Evolutionary conservation across 306 rosid species (phyloP), one percentile per base, ranked within the genome.

Genomic region (Quercus rubra): DNA sequence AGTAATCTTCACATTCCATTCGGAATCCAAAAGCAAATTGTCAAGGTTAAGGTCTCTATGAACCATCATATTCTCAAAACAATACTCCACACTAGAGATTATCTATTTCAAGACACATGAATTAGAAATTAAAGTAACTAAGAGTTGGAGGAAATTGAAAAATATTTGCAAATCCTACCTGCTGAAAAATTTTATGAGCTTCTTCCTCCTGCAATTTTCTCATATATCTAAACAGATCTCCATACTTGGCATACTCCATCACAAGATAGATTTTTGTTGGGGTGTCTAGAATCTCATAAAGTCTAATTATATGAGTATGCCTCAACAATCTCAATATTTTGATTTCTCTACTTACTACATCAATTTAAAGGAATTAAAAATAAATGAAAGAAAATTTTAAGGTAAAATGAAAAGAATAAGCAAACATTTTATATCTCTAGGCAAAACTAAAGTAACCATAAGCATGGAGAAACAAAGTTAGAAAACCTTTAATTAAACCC

Each of bases 181-280:
- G 97, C 86, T 94, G 99, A 77, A 94, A 94, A 73, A 91, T 86
- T 72, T 85, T 89, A 31, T 94, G 97, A 43, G 95, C 99, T 84
- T 94, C 99, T 75, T 94, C 97, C 85, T 94, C 99, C 66, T 92
- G 94, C 87, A 94, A 69, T 89, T 97, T 87, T 70, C 97, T 95
- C 86, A 94, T 88, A 82, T 94, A 92, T 91, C 92, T 49, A 92
- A 3, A 0, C 3, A 28, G 97, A 84, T 94, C 99, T 74, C 99
- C 99, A 27, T 87, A 90, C 81, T 92, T 87, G 23, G 89, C 94
- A 84, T 90, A 91, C 80, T 92, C 99, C 97, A 87, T 94, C 56
- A 94, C 97, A 27, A 94, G 89, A 85, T 79, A 92, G 63, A 91
- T 90, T 79, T 90, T 95, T 1, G 90, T 70, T 20, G 92, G 91